These are phyloP conservation scores for Vaccinium macrocarpon DNA, from an alignment of 148 eudicot species.

Conservation along the genomic window DNA sequence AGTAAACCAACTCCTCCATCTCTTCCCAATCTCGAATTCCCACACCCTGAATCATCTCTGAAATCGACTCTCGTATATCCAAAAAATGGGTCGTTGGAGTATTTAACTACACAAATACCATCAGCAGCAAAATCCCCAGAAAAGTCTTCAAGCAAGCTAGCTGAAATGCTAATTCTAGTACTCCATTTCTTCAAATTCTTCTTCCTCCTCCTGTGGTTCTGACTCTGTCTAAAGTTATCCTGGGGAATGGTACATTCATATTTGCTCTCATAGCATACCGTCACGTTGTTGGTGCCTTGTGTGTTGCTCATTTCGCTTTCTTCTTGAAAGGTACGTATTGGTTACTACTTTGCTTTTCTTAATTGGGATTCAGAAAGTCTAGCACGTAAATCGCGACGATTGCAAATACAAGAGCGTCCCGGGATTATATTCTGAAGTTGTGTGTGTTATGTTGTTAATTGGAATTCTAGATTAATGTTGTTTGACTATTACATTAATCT, in stretches of 20 bases:
- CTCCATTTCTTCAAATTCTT: conserved; percentile 13
- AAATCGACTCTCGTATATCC: conserved; percentile 54
- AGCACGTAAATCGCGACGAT: too few relatives aligned
- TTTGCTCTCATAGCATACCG: conserved; percentile 59
- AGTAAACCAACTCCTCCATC: conserved; percentile 72
- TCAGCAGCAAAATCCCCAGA: conserved; percentile 41
- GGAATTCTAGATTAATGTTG: background rate
- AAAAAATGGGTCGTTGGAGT: conserved; percentile 45
- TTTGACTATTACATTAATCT: background rate
- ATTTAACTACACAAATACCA: conserved; percentile 52
- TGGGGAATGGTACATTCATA: conserved; percentile 44
- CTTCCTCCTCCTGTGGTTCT: conserved; percentile 15
- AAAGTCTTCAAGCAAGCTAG: conserved; percentile 52
- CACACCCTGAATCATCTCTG: conserved; percentile 45
- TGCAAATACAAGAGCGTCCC: too few relatives aligned
- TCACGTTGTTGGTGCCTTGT: conserved; percentile 47
- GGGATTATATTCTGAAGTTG: too few relatives aligned
- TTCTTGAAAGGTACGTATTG: conserved; percentile 38
- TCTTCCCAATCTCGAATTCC: conserved; percentile 55
- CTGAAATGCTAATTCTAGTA: conserved; percentile 51
- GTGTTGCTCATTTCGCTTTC: conserved; percentile 54
- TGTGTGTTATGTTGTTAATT: background rate
- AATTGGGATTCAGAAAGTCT: background rate
- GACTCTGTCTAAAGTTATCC: conserved; percentile 28
- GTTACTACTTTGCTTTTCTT: background rate